A percentile compares a stretch with the other conserved stretches of the same genome.
Conservation (phyloP, 495 filamentous ascomycete species). For the Evernia prunastri region DNA sequence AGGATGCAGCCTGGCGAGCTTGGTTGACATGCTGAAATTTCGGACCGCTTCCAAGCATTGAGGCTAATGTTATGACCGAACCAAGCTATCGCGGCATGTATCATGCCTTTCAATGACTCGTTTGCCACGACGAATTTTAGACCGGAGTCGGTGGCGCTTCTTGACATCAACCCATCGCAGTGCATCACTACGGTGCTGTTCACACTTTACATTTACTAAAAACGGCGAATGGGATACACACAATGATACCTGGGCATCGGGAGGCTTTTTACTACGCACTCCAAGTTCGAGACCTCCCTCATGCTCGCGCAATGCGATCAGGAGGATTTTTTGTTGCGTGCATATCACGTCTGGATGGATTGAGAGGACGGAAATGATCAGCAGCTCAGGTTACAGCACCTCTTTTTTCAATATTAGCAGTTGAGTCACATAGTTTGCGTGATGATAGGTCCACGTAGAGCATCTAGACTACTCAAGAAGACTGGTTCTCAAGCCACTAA, state of each 20-base stretch:
- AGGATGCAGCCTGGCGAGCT: conserved; percentile 69
- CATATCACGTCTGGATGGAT: conserved; percentile 13
- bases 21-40: conserved; percentile 82
- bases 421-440: neutral
- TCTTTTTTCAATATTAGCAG: neutral
- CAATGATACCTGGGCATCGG: conserved; percentile 15
- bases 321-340: conserved; percentile 9
- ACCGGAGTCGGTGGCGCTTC: conserved; percentile 11
- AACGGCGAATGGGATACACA: conserved; percentile 8
- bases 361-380: neutral
- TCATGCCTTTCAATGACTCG: neutral
- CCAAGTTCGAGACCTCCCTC: neutral
- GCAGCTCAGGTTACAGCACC: neutral
- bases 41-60: conserved; percentile 22
- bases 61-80: neutral
- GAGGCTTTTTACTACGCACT: conserved; percentile 1
- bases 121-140: neutral
- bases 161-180: conserved; percentile 4
- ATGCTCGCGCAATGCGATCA: neutral
- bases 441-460: neutral
- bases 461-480: neutral
- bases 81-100: neutral
- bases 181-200: conserved; percentile 5
- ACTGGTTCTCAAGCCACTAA: neutral
- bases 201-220: neutral